Percentiles rank a stretch among this genome's conserved stretches.
These are phyloP conservation scores for Musa acuminata DNA, from an alignment of 176 grass and related monocot genomes.

Conservation along the genomic window DNA sequence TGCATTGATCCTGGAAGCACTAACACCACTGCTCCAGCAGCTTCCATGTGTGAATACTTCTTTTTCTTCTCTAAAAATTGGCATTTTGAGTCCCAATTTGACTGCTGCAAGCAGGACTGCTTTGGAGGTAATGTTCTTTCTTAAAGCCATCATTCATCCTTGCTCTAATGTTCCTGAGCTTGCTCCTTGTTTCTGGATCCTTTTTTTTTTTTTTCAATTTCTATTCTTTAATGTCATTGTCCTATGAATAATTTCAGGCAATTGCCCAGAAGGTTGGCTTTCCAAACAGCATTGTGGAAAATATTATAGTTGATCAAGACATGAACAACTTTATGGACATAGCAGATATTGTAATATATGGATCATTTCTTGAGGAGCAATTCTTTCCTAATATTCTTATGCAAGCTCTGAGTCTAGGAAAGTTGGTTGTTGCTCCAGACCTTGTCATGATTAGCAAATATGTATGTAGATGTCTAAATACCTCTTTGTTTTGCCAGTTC, in stretches of 20 bases:
- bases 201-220: too few species aligned
- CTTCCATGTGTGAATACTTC: conserved; percentile 50
- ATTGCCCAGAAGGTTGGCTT: conserved; percentile 58
- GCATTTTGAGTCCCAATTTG: conserved; percentile 44
- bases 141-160: not conserved
- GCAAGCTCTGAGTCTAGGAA: conserved; percentile 77
- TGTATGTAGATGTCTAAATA: conserved; percentile 33
- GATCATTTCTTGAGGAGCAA: conserved; percentile 84
- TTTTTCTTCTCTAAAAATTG: conserved; percentile 55
- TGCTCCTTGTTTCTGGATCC: not conserved
- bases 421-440: conserved; percentile 88
- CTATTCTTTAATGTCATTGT: conserved; percentile 11
- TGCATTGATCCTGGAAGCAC: conserved; percentile 63
- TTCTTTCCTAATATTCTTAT: conserved; percentile 68
- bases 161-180: not conserved
- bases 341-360: conserved; percentile 76
- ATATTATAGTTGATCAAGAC: conserved; percentile 47
- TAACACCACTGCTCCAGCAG: conserved; percentile 54
- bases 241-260: conserved; percentile 26
- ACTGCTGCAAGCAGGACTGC: conserved; percentile 38
- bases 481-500: conserved; percentile 15
- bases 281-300: conserved; percentile 47
- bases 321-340: conserved; percentile 38
- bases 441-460: conserved; percentile 70
- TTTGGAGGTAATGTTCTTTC: conserved; percentile 50